Evolutionary conservation across 345 rosid species (phyloP), one percentile per base, ranked within the genome.

Genomic region (Turnera subulata): DNA sequence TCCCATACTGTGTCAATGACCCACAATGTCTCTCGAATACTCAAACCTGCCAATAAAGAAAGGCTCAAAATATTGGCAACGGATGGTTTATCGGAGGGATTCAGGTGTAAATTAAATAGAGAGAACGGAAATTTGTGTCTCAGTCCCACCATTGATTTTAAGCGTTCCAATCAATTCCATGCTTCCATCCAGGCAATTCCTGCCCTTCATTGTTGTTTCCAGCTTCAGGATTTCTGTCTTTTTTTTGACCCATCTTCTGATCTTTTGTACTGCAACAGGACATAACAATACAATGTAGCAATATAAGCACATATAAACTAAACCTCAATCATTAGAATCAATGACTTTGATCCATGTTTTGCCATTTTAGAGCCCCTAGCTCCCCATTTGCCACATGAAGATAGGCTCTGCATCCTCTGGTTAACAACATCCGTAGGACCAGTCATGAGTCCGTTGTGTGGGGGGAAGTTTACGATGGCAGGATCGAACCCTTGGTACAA

Each of bases 351-450:
- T 17, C 33, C 12, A 29, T 29, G 35, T 29, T 8, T 29, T 29
- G 35, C 5, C 35, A n/a, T n/a, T n/a, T 29, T 20, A 25, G 50
- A 48, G 48, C 15, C 13, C 2, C 26, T 20, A 6, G 11, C 46
- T 13, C 8, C 14, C 96, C 95, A 69, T 71, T 59, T 89, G 87
- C 99, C 99, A 93, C 64, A 90, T 70, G 75, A 80, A 93, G 44
- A 84, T 80, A 65, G 87, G 79, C 64, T 93, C 96, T 0, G 91
- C 95, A n/a, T 93, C 96, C 97, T 92, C 67, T 93, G 99, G 68
- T 85, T 79, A 33, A 90, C 72, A 6, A 77, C 78, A 56, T 79
- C 95, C 70, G 67, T 45, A 12, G 19, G 73, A 14, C 5, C 35
- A 29, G 39, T 49, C 0, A 53, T 17, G 4, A 23, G 59, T 48